Conservation (phyloP, 2,329 filamentous ascomycete genomes). For the Calonectria hongkongensis region DNA sequence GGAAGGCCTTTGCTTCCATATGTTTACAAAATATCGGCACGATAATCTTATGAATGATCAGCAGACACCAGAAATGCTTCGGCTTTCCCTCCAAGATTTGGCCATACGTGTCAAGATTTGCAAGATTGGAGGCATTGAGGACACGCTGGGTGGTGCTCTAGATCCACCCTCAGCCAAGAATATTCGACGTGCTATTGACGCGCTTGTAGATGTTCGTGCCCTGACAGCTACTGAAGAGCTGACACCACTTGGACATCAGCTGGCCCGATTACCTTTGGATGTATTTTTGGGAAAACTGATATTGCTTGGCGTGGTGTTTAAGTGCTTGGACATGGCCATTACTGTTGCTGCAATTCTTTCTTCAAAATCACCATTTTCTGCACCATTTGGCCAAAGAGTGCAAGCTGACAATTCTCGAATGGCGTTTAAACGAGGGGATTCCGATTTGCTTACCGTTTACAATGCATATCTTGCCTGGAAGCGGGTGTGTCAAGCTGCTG, state of each 20-base stretch:
- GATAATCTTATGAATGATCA: constrained; percentile 91
- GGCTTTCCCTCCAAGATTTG: constrained; percentile 93
- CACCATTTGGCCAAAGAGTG: constrained; percentile 87
- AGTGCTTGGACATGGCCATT: constrained; percentile 92
- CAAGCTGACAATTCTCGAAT: constrained; percentile 88
- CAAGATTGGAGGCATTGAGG: constrained; percentile 94
- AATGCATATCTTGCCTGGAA: constrained; percentile 96
- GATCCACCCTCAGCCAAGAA: constrained; percentile 95
- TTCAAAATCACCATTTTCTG: constrained; percentile 94
- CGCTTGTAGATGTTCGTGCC: constrained; percentile 93
- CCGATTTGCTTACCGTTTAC: constrained; percentile 93
- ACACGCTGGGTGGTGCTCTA: constrained; percentile 89
- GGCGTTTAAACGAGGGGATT: constrained; percentile 89
- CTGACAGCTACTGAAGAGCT: constrained; percentile 88
- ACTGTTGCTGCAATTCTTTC: constrained; percentile 95
- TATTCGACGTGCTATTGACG: constrained; percentile 93
- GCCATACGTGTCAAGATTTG: constrained; percentile 98
- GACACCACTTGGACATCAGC: constrained; percentile 88
- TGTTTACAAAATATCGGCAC: constrained; percentile 93
- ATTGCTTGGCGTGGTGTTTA: constrained; percentile 89
- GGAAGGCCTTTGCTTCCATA: constrained; percentile 94
- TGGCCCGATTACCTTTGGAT: constrained; percentile 92
- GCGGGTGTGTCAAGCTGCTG: constrained; percentile 82
- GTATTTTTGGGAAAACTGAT: constrained; percentile 97
- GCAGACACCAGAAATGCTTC: constrained; percentile 96